A percentile compares a stretch with the other conserved stretches of the same genome.
Evolutionary conservation across 192 early-diverging fungal genomes (phyloP).

Genomic region (Backusella westeae): DNA sequence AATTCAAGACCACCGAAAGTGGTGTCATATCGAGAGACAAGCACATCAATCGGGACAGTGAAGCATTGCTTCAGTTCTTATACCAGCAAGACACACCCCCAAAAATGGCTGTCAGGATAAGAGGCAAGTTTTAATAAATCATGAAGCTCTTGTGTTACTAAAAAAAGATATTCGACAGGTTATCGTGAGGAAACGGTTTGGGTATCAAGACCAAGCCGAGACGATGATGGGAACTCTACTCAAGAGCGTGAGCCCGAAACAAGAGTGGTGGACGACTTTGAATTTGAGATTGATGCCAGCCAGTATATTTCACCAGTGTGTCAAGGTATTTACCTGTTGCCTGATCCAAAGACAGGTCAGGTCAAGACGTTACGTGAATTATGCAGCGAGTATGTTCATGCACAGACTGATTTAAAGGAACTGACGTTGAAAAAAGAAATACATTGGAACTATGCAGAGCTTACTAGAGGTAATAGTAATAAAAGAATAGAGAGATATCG

Average conservation of each 20-base stretch:
- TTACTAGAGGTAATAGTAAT: slow-evolving; percentile 27
- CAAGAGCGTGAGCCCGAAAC: slow-evolving; percentile 32
- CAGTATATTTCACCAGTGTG: slow-evolving; percentile 30
- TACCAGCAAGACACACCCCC: slow-evolving; percentile 30
- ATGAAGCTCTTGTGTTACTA: neutral
- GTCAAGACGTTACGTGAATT: slow-evolving; percentile 26
- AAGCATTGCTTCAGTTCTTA: slow-evolving; percentile 34
- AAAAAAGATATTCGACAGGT: slow-evolving; percentile 6
- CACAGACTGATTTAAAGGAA: slow-evolving; percentile 35
- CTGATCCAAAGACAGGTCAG: slow-evolving; percentile 28
- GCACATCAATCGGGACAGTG: slow-evolving; percentile 34
- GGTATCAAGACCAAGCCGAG: neutral
- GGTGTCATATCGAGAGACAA: slow-evolving; percentile 32
- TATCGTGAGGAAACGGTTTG: slow-evolving; percentile 34
- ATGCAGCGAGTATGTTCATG: slow-evolving; percentile 33
- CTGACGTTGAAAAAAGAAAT: slow-evolving; percentile 40
- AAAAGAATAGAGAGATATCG: neutral
- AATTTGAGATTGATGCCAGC: slow-evolving; percentile 33
- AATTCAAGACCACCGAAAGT: slow-evolving; percentile 9
- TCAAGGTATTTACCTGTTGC: slow-evolving; percentile 25
- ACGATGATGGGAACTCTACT: slow-evolving; percentile 21
- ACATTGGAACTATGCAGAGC: slow-evolving; percentile 40
- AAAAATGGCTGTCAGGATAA: slow-evolving; percentile 21
- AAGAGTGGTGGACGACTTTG: slow-evolving; percentile 30
- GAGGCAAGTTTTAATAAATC: neutral